Evolutionary conservation across 441 rosid species (phyloP), one percentile per base, ranked within the genome.

Genomic region (Erysimum cheiri): DNA sequence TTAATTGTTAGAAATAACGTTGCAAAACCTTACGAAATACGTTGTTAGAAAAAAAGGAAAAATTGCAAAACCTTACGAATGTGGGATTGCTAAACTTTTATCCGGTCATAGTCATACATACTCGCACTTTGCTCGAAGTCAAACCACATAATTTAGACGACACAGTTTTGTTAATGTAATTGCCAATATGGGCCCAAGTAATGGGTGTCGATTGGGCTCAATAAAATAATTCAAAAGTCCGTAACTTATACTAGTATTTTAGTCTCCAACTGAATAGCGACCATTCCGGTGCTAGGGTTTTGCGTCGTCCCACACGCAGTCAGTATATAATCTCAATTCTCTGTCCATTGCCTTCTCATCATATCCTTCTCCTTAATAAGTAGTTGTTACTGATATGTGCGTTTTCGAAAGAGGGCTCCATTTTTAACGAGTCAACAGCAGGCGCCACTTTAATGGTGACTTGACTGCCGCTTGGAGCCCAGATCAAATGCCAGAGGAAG

Each of bases 391-490:
- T 41, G 54, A 50, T 32, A 47, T 29, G 13, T 70, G 22, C 4
- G 14, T 50, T 31, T 10, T 17, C 7, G 15, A 44, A 12, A 26
- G 12, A 60, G 0, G 70, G 74, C 78, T 74, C 69, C 74, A 68
- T 29, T 47, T 5, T 54, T 4, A 68, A n/a, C 22, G 78, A 74
- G 78, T 68, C 78, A 74, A 68, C 78, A 74, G 78, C 70, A 74
- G 78, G 78, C 52, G 70, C 60, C 78, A 11, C 59, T 74, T 19
- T 37, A 36, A 74, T 67, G 73, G 73, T 11, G 78, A 52, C 8
- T 69, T 74, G 78, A 67, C 78, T 74, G 73, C 78, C 78, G 78
- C 78, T 67, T 74, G 78, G 73, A 67, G 78, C 78, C 78, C 0
- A 74, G 4, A 74, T 67, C 0, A 46, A 67, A 10, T 40, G 69